phyloP scores from a whole-genome alignment of 306 rosid species.

The Senna tora region DNA sequence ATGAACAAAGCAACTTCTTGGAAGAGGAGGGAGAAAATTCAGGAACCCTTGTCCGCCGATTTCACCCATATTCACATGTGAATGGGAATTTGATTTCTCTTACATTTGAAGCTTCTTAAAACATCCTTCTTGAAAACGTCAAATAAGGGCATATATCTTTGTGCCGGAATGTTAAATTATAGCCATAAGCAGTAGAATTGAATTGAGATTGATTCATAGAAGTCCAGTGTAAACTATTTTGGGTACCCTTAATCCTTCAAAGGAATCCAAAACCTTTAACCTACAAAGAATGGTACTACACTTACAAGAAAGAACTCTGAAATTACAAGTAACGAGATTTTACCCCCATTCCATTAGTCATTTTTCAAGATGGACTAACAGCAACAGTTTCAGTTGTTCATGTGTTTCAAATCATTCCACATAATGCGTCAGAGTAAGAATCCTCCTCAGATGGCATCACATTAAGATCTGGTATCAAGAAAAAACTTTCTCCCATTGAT shows the following conservation, averaged over 20 bases:
- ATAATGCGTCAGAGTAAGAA: conserved; percentile 31
- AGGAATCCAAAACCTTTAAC: conserved; percentile 40
- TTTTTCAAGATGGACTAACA: no score
- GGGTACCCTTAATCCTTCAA: neutral
- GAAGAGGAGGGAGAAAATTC: neutral
- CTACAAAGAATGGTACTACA: conserved; percentile 67
- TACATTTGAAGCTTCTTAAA: no score
- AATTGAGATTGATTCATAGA: no score
- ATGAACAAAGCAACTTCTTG: neutral
- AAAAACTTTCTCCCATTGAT: conserved; percentile 40
- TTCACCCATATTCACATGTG: neutral
- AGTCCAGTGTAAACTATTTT: neutral
- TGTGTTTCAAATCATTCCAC: conserved; percentile 49
- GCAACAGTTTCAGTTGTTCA: neutral
- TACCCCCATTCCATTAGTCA: conserved; percentile 13
- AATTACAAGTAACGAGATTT: conserved; percentile 36
- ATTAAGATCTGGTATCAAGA: conserved; percentile 79
- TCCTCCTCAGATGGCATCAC: conserved; percentile 63
- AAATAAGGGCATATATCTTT: no score
- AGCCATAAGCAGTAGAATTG: no score
- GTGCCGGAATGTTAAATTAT: no score
- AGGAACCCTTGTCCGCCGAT: neutral
- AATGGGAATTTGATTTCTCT: neutral
- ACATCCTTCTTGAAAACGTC: no score
- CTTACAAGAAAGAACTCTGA: conserved; percentile 41